Conservation (phyloP, 106 monocot species). For the Triglochin maritima region DNA sequence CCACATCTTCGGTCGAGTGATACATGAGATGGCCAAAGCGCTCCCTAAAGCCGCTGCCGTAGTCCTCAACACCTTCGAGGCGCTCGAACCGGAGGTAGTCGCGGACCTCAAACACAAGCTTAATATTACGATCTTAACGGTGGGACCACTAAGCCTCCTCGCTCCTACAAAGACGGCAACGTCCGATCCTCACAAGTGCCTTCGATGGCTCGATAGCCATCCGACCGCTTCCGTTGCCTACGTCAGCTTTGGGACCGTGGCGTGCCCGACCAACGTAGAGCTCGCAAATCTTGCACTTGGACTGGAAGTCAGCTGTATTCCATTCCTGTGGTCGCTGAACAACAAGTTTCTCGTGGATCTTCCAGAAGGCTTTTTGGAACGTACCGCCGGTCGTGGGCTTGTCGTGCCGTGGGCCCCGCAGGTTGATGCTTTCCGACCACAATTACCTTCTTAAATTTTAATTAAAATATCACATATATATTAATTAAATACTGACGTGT, state of each 20-base stretch:
- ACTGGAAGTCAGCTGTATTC: background rate
- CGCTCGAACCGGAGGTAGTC: background rate
- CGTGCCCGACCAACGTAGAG: background rate
- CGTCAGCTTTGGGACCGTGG: background rate
- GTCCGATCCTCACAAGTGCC: background rate
- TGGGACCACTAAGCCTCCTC: background rate
- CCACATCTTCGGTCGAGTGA: background rate
- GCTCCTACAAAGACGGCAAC: too few species aligned
- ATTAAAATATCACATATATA: too few species aligned
- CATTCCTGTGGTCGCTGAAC: slow-evolving; percentile 4
- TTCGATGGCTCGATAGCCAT: background rate
- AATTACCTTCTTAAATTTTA: too few species aligned
- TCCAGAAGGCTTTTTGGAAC: slow-evolving; percentile 4
- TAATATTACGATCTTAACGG: background rate
- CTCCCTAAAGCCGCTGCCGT: background rate
- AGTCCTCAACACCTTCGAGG: background rate
- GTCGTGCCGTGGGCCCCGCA: slow-evolving; percentile 11
- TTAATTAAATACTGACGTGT: too few species aligned
- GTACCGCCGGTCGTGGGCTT: background rate
- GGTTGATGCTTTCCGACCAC: background rate
- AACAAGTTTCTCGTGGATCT: background rate
- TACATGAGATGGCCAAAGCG: background rate
- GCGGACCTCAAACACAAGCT: background rate
- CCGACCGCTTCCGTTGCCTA: background rate
- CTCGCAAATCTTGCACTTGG: background rate